Evolutionary conservation across 1,284 basidiomycete genomes (phyloP), one percentile per base, ranked within the genome.

Genomic region (Tilletia indica): DNA sequence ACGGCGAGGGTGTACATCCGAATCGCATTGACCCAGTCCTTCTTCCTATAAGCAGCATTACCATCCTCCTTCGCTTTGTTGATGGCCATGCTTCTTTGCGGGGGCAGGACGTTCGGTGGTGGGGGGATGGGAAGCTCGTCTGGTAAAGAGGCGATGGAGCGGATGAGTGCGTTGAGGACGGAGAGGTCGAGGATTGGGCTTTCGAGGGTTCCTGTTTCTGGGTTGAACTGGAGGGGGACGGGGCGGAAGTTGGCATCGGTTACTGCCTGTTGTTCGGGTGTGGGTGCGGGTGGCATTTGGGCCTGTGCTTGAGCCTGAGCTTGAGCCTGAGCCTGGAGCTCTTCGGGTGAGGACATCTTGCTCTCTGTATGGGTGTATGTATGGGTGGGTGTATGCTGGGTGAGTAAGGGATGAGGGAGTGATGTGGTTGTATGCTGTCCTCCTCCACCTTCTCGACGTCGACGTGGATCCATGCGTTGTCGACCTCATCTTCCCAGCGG

Each of bases 1-100:
- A 92, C 90, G 48, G 94, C 93, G 79, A 91, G 88, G 25, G 91
- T 92, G 86, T 98, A 99, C 70, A 90, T 89, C 77, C 89, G 87
- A 76, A 97, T 89, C 0, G 96, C 94, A 54, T 89, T 87, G n/a
- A 86, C 86, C 82, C 90, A 90, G 75, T 92, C 86, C 64, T 79
- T 75, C 71, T 79, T 77, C 19, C 77, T 72, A 70, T 78, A 84
- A 3, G 78, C 77, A 8, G 74, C 75, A 68, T 82, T 82, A 70
- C 82, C 82, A 61, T 80, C 75, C 49, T 83, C 82, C 70, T 81
- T 82, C 39, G 80, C 82, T 68, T 82, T 78, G 68, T 75, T 75
- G 71, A 84, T 75, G 38, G 77, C 80, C 72, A 83, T 76, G 54
- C 69, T 73, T 3, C 82, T 70, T 63, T 82, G 80, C 4, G 80